Base-by-base conservation (phyloP, 805 yeast genomes). In the Ogataea parapolymorpha region DNA sequence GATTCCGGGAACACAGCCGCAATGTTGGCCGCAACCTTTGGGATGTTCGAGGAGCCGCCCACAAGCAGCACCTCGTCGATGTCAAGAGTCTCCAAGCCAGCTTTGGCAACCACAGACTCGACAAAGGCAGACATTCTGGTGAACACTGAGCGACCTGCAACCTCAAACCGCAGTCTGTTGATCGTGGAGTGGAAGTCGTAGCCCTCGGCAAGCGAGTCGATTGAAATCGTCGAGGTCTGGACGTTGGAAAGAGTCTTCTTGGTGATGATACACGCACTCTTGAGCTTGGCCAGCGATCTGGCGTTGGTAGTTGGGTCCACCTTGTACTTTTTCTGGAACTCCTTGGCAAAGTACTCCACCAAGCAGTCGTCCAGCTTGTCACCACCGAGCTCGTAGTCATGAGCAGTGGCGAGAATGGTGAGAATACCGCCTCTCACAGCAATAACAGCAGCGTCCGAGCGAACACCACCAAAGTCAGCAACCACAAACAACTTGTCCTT, bases 391-490 rank as follows among this genome's bases (percentile, higher is more conserved):
- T 77, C 80, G 54, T 71, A 72, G 63, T 86, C 85, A 60, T 89
- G 95, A 44, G 80, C 79, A 51, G 96, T 87, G 45, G 95, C 83
- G 54, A 93, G 73, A 34, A 88, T 72, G 41, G 99, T 91, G 68
- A 86, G 75, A 53, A 93, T 78, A 58, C 99, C 99, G 50, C 96
- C 96, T 72, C 97, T 82, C 39, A 83, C 85, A 29, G 97, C 81
- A 56, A 93, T 71, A 37, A 93, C 90, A 45, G 98, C 96, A 48
- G 90, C 96, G 62, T 93, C 98, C 30, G 95, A 82, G 68, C 98
- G 79, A 54, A 89, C 75, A 61, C 96, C 97, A 64, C 99, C 99
- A 58, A 93, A 86, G 67, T 93, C 99, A 41, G 95, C 95, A 53
- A 93, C 96, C 36, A 88, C 95, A 58, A 82, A 82, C 45, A 86